These are phyloP conservation scores for Glycyrrhiza uralensis DNA, from an alignment of 306 rosid genomes.

Conservation along the genomic window DNA sequence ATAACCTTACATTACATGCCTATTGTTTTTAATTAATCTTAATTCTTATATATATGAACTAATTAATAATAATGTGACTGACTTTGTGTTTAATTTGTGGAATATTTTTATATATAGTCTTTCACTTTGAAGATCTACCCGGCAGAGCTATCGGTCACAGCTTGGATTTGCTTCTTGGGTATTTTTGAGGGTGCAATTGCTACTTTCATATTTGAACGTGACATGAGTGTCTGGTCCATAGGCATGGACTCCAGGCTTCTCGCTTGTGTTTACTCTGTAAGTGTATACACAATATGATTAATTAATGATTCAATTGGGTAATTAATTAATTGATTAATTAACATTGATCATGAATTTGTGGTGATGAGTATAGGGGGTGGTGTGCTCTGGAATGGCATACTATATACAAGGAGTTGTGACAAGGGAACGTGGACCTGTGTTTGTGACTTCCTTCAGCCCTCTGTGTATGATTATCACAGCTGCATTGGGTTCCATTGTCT, in stretches of 20 bases:
- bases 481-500: constrained; percentile 67
- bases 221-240: constrained; percentile 72
- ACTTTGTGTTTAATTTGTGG: neutral
- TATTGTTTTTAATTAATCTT: too few species aligned
- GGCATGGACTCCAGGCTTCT: constrained; percentile 92
- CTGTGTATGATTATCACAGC: constrained; percentile 88
- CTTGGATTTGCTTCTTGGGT: constrained; percentile 81
- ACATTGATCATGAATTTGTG: neutral
- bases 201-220: constrained; percentile 64
- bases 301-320: neutral
- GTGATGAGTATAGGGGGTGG: constrained; percentile 65
- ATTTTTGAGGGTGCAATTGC: constrained; percentile 67
- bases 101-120: constrained; percentile 54
- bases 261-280: constrained; percentile 88
- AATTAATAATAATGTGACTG: neutral
- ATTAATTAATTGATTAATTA: neutral
- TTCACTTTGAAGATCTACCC: constrained; percentile 87
- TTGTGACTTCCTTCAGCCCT: constrained; percentile 92
- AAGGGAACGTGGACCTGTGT: constrained; percentile 85
- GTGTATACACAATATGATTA: too few species aligned
- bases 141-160: constrained; percentile 77
- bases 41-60: too few species aligned
- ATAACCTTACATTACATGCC: too few species aligned
- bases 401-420: constrained; percentile 90
- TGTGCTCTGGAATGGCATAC: constrained; percentile 92